Evolutionary conservation across 1,139 yeast genomes (phyloP), one percentile per base, ranked within the genome.

Genomic region (Blastobotrys capitulatus): DNA sequence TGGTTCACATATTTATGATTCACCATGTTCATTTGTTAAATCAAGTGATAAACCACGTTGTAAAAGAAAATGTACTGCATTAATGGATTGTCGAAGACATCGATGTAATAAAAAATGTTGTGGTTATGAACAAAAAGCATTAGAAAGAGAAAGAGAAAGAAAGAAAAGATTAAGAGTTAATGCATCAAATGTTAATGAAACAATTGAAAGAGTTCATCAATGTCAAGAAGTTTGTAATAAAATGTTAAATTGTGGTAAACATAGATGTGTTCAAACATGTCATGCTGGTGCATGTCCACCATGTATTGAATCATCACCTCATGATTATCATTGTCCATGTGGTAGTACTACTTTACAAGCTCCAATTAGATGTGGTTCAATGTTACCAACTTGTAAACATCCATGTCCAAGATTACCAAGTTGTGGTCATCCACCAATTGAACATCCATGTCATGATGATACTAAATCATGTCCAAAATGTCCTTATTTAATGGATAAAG

Each of bases 361-460:
- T 0, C 97, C 97, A 0, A 89, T 88, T 10, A 74, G 96, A 57
- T 89, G 97, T 69, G 97, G 97, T 12, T 80, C 92, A 0, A 73
- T 69, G 44, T 64, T 81, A 29, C 85, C 92, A 6, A 73, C 72
- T 6, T 89, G 97, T 68, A 74, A 71, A 29, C 77, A 79, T 54
- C 90, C 79, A 54, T 89, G 97, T 67, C 69, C 71, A 2, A 72
- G 89, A 48, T 71, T 70, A 1, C 76, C 78, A 22, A 56, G 66
- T 0, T 89, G 97, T 73, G 96, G 95, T 0, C 97, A 89, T 65
- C 70, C 76, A 8, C 79, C 78, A 13, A 86, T 83, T 61, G 74
- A 77, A 18, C 97, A 89, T 62, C 71, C 74, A 39, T 89, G 97
- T 61, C 97, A 89, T 62, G 82, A 80, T 56, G 71, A 72, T 40